Percentiles rank a stretch among this genome's conserved stretches.
Evolutionary conservation across 257 asterid species (phyloP).

Genomic region (Nicotiana obtusifolia): DNA sequence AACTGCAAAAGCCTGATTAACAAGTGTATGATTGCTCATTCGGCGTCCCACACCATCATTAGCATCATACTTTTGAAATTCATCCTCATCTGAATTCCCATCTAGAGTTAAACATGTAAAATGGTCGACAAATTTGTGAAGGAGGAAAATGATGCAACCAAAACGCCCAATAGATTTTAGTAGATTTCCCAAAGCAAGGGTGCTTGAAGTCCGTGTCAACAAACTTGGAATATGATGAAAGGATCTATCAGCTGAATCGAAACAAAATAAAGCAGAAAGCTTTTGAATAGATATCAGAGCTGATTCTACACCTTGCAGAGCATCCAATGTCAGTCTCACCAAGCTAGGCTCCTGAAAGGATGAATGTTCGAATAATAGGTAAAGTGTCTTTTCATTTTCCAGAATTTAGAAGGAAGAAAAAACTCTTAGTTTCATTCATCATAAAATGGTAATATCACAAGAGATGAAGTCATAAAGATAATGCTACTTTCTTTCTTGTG

Average conservation of each 20-base stretch:
- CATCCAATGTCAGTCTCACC: conserved; percentile 86
- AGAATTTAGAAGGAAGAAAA: neutral
- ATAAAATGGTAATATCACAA: neutral
- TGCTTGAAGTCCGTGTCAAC: conserved; percentile 80
- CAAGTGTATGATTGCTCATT: conserved; percentile 37
- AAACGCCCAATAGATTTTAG: conserved; percentile 71
- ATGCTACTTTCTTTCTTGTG: neutral
- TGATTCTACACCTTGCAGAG: conserved; percentile 83
- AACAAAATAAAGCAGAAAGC: conserved; percentile 55
- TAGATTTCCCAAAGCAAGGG: conserved; percentile 69
- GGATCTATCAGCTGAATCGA: conserved; percentile 77
- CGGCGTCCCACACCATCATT: conserved; percentile 23
- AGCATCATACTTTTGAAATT: conserved; percentile 20
- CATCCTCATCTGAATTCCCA: conserved; percentile 30
- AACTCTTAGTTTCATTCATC: neutral
- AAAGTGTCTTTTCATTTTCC: neutral
- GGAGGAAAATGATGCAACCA: conserved; percentile 70
- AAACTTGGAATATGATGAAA: conserved; percentile 61
- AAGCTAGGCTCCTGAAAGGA: conserved; percentile 69
- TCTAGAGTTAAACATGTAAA: conserved; percentile 41
- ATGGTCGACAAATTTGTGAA: conserved; percentile 57
- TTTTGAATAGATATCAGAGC: conserved; percentile 59
- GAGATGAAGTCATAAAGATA: neutral
- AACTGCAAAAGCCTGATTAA: conserved; percentile 91
- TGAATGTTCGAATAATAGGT: neutral